Evolutionary conservation across 345 rosid genomes (phyloP).

Genomic region (Microthlaspi erraticum): DNA sequence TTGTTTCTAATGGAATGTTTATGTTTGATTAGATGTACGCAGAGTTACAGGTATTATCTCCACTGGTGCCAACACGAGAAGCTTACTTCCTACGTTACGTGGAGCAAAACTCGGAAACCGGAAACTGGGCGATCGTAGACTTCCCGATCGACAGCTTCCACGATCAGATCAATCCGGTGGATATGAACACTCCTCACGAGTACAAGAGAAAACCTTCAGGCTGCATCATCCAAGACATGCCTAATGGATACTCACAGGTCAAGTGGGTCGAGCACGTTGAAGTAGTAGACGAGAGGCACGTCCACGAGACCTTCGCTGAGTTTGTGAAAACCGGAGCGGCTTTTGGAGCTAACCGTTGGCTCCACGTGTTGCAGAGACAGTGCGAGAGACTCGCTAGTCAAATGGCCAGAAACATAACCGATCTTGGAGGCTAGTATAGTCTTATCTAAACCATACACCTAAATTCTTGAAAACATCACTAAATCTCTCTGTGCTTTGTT

Average conservation of each 20-base stretch:
- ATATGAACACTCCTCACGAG: slow-evolving; percentile 47
- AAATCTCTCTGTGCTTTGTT: not conserved
- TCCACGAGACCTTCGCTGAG: slow-evolving; percentile 61
- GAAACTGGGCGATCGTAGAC: slow-evolving; percentile 84
- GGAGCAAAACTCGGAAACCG: slow-evolving; percentile 70
- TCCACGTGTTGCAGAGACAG: slow-evolving; percentile 72
- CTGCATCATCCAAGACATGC: slow-evolving; percentile 92
- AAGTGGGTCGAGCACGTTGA: slow-evolving; percentile 93
- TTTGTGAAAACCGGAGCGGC: slow-evolving; percentile 63
- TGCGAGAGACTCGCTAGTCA: slow-evolving; percentile 91
- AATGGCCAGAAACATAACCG: slow-evolving; percentile 87
- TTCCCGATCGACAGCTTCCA: slow-evolving; percentile 75
- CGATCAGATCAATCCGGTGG: slow-evolving; percentile 48
- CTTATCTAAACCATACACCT: slow-evolving; percentile 2
- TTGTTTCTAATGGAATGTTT: not conserved
- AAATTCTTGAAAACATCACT: not conserved
- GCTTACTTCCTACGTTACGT: slow-evolving; percentile 81
- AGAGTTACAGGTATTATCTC: slow-evolving; percentile 82
- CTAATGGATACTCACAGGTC: slow-evolving; percentile 94
- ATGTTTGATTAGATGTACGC: slow-evolving; percentile 70
- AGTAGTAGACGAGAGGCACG: slow-evolving; percentile 68
- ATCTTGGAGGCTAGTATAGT: slow-evolving; percentile 69
- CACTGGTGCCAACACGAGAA: slow-evolving; percentile 83
- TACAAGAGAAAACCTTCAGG: slow-evolving; percentile 84
- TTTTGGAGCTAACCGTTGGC: slow-evolving; percentile 94